phyloP scores from a whole-genome alignment of 1,139 yeast genomes.

The Pichia sp. region DNA sequence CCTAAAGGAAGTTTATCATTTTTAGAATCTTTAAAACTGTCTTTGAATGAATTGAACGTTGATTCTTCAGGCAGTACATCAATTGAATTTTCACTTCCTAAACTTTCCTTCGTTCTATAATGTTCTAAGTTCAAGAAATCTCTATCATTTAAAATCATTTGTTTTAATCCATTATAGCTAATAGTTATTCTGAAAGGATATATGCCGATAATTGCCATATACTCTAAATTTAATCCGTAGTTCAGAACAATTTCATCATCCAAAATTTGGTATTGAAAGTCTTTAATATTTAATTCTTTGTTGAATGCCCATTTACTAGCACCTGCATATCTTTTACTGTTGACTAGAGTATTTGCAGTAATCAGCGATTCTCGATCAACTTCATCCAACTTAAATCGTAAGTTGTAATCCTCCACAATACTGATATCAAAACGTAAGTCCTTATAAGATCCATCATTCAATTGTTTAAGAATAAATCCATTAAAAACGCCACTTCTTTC shows the following conservation, averaged over 20 bases:
- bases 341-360: constrained; percentile 20
- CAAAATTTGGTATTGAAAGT: constrained; percentile 19
- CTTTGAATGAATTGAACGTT: constrained; percentile 51
- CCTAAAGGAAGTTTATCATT: constrained; percentile 67
- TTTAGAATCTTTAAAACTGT: constrained; percentile 53
- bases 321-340: constrained; percentile 49
- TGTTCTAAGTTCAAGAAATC: constrained; percentile 76
- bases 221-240: constrained; percentile 35
- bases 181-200: constrained; percentile 51
- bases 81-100: constrained; percentile 31
- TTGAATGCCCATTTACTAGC: constrained; percentile 55
- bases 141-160: constrained; percentile 60
- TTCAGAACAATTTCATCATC: constrained; percentile 29
- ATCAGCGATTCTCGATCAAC: constrained; percentile 30
- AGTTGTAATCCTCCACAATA: constrained; percentile 46
- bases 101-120: constrained; percentile 40
- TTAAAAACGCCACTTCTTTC: constrained; percentile 27
- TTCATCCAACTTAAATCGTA: constrained; percentile 64
- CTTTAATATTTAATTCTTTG: constrained; percentile 7
- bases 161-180: constrained; percentile 37
- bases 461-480: constrained; percentile 44
- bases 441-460: constrained; percentile 28
- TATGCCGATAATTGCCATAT: constrained; percentile 32
- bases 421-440: constrained; percentile 52
- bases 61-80: constrained; percentile 51